Evolutionary conservation across 225 moss, liverwort and hornwort genomes (phyloP).

Genomic region (Polytrichum formosum): DNA sequence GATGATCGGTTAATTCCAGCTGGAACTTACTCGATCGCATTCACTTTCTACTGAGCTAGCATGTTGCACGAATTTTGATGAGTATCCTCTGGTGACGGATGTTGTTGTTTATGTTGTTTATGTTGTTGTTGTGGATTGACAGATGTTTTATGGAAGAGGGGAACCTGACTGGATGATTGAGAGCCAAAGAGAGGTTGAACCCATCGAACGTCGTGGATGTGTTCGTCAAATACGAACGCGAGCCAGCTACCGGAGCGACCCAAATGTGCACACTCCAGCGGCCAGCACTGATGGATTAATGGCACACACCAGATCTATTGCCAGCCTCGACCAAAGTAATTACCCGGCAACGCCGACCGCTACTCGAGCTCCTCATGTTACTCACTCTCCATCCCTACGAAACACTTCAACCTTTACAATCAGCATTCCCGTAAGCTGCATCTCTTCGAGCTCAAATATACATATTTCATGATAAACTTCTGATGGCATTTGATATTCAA

Average conservation of each 20-base stretch:
- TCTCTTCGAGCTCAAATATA: no score
- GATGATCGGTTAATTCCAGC: neutral
- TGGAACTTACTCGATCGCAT: no score
- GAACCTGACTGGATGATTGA: slow-evolving; percentile 33
- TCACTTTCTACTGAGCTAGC: neutral
- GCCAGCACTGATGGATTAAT: neutral
- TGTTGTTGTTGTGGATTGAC: slow-evolving; percentile 2
- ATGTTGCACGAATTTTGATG: neutral
- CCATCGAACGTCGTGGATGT: slow-evolving; percentile 31
- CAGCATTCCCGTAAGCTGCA: slow-evolving; percentile 17
- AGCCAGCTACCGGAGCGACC: neutral
- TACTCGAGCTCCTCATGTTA: slow-evolving; percentile 5
- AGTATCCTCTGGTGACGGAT: neutral
- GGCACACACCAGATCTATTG: slow-evolving; percentile 2
- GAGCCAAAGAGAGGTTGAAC: slow-evolving; percentile 15
- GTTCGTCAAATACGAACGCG: slow-evolving; percentile 26
- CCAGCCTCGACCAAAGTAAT: no score
- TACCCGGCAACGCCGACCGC: slow-evolving; percentile 3
- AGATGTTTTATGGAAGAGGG: slow-evolving; percentile 25
- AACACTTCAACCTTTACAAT: neutral
- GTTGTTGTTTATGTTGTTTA: neutral
- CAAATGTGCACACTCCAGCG: neutral
- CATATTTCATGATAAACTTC: no score
- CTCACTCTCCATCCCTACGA: slow-evolving; percentile 9
- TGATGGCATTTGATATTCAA: no score